Percentiles rank a stretch among this genome's conserved stretches.
Conservation (phyloP, 139 green algal genomes). For the Coelastrella sp. region DNA sequence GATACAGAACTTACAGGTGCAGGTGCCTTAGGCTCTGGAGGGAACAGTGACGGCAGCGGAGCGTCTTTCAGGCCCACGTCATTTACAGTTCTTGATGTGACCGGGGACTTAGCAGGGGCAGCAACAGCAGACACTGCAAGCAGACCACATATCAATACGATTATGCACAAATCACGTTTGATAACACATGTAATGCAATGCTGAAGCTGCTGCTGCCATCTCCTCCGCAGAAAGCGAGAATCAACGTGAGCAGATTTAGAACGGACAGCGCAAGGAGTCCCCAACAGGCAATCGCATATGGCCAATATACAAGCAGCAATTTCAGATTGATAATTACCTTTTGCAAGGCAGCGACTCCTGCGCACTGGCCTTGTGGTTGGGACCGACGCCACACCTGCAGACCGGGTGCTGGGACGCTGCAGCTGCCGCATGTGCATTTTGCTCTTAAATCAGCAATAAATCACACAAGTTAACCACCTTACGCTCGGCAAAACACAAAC, state of each 20-base stretch:
- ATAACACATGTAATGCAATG: too few species aligned
- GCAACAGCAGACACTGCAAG: constrained; percentile 30
- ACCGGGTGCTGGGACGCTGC: neutral
- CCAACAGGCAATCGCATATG: too few species aligned
- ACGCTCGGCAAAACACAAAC: too few species aligned
- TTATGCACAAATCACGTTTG: too few species aligned
- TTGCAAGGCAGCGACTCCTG: neutral
- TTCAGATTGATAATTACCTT: neutral
- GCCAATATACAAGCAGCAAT: too few species aligned
- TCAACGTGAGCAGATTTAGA: too few species aligned
- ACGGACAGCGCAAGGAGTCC: too few species aligned
- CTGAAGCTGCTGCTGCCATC: too few species aligned
- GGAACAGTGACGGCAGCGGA: constrained; percentile 87
- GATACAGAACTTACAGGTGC: constrained; percentile 59
- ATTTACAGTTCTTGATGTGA: constrained; percentile 29
- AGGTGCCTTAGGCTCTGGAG: constrained; percentile 72
- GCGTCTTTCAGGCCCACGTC: constrained; percentile 88
- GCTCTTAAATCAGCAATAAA: too few species aligned
- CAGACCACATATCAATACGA: neutral
- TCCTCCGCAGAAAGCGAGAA: too few species aligned
- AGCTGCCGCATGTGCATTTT: constrained; percentile 19
- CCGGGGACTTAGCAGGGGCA: constrained; percentile 13
- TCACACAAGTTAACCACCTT: too few species aligned
- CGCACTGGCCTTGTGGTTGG: constrained; percentile 10
- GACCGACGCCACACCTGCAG: constrained; percentile 1